phyloP scores from a whole-genome alignment of 805 yeast species.

The Saccharomycopsis fodiens region DNA sequence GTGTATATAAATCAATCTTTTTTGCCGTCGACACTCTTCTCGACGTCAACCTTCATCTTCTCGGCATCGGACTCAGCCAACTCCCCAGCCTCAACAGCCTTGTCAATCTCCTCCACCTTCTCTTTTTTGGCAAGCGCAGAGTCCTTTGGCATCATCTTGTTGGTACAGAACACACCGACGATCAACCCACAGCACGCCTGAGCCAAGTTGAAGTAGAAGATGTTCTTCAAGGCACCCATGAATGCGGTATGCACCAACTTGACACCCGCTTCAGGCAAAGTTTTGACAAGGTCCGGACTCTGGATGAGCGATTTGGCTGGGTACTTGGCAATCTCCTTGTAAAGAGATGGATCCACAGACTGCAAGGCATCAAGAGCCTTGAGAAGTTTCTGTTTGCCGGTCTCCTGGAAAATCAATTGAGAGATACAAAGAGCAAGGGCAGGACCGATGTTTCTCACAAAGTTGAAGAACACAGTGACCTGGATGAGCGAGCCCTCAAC shows the following conservation, averaged over 20 bases:
- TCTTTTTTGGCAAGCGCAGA: neutral
- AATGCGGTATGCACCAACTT: neutral
- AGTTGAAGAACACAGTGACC: slow-evolving; percentile 39
- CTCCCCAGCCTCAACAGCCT: no score
- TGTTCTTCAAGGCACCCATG: neutral
- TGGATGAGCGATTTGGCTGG: neutral
- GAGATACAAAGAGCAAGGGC: neutral
- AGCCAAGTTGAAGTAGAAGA: neutral
- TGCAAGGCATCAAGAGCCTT: neutral
- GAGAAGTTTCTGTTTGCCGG: neutral
- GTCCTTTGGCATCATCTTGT: neutral
- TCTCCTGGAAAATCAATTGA: slow-evolving; percentile 1
- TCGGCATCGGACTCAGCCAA: no score
- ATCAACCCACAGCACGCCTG: neutral
- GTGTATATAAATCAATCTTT: no score
- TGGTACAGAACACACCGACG: neutral
- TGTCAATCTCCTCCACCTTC: neutral
- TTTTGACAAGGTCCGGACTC: neutral
- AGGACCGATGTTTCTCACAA: slow-evolving; percentile 35
- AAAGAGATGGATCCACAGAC: neutral
- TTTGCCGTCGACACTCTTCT: no score
- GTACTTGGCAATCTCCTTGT: neutral
- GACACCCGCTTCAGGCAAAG: neutral
- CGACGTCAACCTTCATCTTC: no score
- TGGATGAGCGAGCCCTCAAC: slow-evolving; percentile 40